phyloP scores from a whole-genome alignment of 2,329 filamentous ascomycete species.

The Fusarium sp. region DNA sequence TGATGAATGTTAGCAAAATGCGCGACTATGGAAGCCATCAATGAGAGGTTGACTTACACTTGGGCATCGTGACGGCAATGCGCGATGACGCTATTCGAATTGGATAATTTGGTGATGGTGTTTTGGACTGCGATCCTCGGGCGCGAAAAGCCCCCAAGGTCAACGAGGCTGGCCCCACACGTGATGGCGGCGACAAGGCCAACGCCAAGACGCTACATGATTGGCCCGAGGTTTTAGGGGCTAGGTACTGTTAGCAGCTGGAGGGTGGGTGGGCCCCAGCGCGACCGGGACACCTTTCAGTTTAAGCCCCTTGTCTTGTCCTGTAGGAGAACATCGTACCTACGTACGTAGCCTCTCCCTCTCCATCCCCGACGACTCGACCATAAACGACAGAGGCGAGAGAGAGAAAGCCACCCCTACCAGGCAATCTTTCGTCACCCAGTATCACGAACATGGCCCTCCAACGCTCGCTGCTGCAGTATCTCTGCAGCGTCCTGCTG shows the following conservation, averaged over 20 bases:
- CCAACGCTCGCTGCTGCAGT: conserved; percentile 66
- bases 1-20: conserved; percentile 51
- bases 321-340: conserved; percentile 31
- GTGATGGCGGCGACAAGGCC: conserved; percentile 44
- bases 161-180: conserved; percentile 48
- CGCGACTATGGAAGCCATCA: conserved; percentile 3
- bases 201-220: conserved; percentile 27
- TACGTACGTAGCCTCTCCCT: conserved; percentile 38
- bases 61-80: conserved; percentile 76
- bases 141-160: conserved; percentile 38
- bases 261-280: conserved; percentile 35
- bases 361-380: conserved; percentile 17
- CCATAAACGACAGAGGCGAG: conserved; percentile 18
- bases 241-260: neutral
- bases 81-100: conserved; percentile 23
- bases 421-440: neutral
- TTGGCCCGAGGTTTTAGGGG: conserved; percentile 29
- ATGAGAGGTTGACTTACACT: conserved; percentile 73
- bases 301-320: conserved; percentile 40
- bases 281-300: conserved; percentile 50
- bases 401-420: neutral
- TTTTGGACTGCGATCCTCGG: conserved; percentile 17
- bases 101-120: conserved; percentile 21
- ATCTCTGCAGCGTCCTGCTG: conserved; percentile 69
- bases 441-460: conserved; percentile 58